phyloP scores from a whole-genome alignment of 1,139 yeast genomes.

The Yamadazyma diospyri region DNA sequence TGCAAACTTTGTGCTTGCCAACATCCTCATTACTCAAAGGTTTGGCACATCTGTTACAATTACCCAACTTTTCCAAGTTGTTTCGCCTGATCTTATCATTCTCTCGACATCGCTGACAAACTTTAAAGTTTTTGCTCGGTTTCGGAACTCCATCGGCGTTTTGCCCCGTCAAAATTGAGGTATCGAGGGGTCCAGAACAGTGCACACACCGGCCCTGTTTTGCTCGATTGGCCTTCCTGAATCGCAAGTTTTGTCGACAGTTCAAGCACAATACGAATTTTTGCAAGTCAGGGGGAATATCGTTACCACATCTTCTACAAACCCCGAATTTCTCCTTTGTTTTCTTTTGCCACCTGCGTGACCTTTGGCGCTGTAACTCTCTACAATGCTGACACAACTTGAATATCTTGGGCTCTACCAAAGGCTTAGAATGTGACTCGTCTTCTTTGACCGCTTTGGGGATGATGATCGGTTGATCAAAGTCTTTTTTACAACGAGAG shows the following conservation, averaged over 20 bases:
- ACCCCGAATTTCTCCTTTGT: slow-evolving; percentile 60
- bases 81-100: slow-evolving; percentile 57
- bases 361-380: slow-evolving; percentile 57
- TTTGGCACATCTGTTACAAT: slow-evolving; percentile 60
- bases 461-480: slow-evolving; percentile 43
- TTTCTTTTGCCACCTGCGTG: slow-evolving; percentile 61
- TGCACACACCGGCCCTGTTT: slow-evolving; percentile 66
- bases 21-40: slow-evolving; percentile 41
- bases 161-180: slow-evolving; percentile 31
- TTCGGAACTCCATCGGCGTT: slow-evolving; percentile 11
- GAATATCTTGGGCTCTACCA: slow-evolving; percentile 46
- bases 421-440: slow-evolving; percentile 21
- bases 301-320: slow-evolving; percentile 60
- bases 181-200: slow-evolving; percentile 59
- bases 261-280: slow-evolving; percentile 57
- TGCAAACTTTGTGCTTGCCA: slow-evolving; percentile 55
- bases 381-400: slow-evolving; percentile 64
- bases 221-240: slow-evolving; percentile 55
- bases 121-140: slow-evolving; percentile 42
- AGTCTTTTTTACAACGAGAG: slow-evolving; percentile 58
- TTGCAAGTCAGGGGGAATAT: slow-evolving; percentile 47
- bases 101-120: slow-evolving; percentile 59
- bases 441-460: slow-evolving; percentile 23
- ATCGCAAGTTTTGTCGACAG: slow-evolving; percentile 53
- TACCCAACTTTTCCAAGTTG: slow-evolving; percentile 53